Evolutionary conservation across 2,329 filamentous ascomycete genomes (phyloP).

Genomic region (Ilyonectria mors-panacis): DNA sequence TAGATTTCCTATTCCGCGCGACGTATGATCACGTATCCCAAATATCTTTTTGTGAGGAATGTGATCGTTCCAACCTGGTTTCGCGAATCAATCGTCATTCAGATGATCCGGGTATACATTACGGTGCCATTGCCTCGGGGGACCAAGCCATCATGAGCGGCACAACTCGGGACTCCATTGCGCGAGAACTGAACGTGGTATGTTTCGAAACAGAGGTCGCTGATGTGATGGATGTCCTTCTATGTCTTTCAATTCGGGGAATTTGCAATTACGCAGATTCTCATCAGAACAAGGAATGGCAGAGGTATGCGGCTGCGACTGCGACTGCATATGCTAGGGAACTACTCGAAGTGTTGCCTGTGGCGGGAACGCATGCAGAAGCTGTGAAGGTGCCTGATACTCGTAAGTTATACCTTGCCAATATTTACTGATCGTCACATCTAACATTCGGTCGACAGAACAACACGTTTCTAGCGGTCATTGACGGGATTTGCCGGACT

Average conservation of each 20-base stretch:
- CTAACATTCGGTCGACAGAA: not conserved
- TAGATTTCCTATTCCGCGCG: not conserved
- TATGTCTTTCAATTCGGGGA: not conserved
- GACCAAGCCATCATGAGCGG: not conserved
- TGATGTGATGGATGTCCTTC: not conserved
- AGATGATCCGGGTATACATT: not conserved
- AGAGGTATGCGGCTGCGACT: not conserved
- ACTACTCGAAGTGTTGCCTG: not conserved
- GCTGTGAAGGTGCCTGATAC: not conserved
- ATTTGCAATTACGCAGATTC: slow-evolving; percentile 5
- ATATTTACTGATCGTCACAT: not conserved
- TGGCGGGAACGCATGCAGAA: not conserved
- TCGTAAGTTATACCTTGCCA: not conserved
- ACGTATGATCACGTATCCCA: not conserved
- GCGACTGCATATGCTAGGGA: not conserved
- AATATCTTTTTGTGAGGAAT: not conserved
- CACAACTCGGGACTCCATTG: not conserved
- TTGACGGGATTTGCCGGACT: slow-evolving; percentile 41
- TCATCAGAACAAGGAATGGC: not conserved
- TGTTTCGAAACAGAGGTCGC: not conserved
- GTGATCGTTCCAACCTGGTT: not conserved
- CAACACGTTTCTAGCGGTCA: not conserved
- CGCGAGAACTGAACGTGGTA: not conserved
- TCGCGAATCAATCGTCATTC: not conserved
- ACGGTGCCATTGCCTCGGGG: not conserved